Evolutionary conservation across 1,139 yeast species (phyloP).

Genomic region (Meyerozyma smithsonii): DNA sequence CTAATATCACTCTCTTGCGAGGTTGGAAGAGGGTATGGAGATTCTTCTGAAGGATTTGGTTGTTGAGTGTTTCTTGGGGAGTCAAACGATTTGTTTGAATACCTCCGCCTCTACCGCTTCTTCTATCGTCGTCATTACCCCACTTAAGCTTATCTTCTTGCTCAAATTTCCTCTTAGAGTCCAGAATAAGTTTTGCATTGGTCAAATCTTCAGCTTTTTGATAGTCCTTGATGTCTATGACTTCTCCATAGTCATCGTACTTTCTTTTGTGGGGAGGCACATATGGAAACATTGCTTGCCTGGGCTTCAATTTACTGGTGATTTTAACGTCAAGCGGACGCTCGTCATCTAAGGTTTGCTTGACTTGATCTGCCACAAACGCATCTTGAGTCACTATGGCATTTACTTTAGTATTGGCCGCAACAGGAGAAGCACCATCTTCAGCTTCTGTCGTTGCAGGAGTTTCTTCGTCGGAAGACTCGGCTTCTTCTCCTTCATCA

Average conservation of each 20-base stretch:
- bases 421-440: constrained; percentile 7
- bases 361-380: constrained; percentile 36
- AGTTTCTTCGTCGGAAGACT: constrained; percentile 7
- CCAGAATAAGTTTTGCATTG: constrained; percentile 30
- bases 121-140: constrained; percentile 19
- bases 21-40: constrained; percentile 63
- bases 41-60: constrained; percentile 37
- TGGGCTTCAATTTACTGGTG: constrained; percentile 49
- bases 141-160: constrained; percentile 31
- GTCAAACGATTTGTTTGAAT: constrained; percentile 28
- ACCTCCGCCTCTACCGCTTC: constrained; percentile 19
- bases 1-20: constrained; percentile 31
- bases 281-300: constrained; percentile 75
- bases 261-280: constrained; percentile 46
- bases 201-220: constrained; percentile 51
- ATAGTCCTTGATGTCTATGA: constrained; percentile 62
- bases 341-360: constrained; percentile 34
- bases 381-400: constrained; percentile 41
- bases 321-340: constrained; percentile 59
- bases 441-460: constrained; percentile 10
- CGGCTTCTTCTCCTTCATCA: constrained; percentile 33
- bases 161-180: constrained; percentile 24
- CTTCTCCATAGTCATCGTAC: constrained; percentile 82
- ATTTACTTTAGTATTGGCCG: constrained; percentile 13
- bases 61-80: constrained; percentile 43